Percentiles rank a stretch among this genome's conserved stretches.
phyloP scores from a whole-genome alignment of 2,329 filamentous ascomycete genomes.

The Coniochaeta sp. region DNA sequence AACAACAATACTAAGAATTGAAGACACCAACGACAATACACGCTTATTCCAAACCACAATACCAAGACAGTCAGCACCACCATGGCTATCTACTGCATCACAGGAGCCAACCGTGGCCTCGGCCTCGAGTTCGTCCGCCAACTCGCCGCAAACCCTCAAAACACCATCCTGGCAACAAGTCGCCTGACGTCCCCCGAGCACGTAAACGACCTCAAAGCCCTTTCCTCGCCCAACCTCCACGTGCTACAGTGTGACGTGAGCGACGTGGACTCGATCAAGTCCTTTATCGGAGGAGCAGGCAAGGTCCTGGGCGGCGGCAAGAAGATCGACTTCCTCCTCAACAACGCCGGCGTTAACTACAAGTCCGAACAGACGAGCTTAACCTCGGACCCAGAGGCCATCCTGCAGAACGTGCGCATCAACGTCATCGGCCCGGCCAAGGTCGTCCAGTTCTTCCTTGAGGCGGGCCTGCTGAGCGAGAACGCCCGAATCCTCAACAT shows the following conservation, averaged over 20 bases:
- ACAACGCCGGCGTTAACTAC: conserved; percentile 29
- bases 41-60: not conserved
- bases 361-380: conserved; percentile 27
- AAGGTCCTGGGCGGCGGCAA: conserved; percentile 19
- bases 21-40: not conserved
- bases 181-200: conserved; percentile 7
- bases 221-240: conserved; percentile 14
- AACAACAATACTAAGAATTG: no score
- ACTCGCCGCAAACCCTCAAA: conserved; percentile 15
- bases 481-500: conserved; percentile 31
- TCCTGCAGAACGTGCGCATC: conserved; percentile 31
- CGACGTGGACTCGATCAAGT: conserved; percentile 22
- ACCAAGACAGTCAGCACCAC: not conserved
- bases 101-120: conserved; percentile 22
- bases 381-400: conserved; percentile 26
- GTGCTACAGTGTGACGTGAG: conserved; percentile 23
- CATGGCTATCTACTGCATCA: conserved; percentile 25
- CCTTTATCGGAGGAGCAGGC: conserved; percentile 13
- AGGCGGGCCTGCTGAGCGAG: conserved; percentile 15
- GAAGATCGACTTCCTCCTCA: conserved; percentile 27
- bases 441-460: conserved; percentile 29
- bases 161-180: conserved; percentile 18
- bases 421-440: conserved; percentile 42
- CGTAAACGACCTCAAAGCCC: conserved; percentile 12
- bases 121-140: conserved; percentile 25